Conservation (phyloP, 2,329 filamentous ascomycete species). For the Tolypocladium endophyticum region DNA sequence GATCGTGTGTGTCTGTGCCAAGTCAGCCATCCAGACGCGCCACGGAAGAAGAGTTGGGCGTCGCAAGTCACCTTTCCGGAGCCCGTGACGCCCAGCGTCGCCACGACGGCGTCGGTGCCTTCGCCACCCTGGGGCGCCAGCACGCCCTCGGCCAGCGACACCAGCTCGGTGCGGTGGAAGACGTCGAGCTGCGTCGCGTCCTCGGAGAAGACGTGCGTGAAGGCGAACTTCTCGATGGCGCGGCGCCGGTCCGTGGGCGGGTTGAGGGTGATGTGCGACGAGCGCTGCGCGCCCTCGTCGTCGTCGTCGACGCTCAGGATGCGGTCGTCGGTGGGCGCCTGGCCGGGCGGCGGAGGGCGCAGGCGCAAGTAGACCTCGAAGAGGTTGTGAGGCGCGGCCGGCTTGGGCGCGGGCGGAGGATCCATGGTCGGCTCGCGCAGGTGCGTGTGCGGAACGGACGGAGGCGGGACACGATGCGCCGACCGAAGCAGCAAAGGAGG, state of each 20-base stretch:
- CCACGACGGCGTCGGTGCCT: constrained; percentile 79
- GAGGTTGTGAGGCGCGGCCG: constrained; percentile 38
- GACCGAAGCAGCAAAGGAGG: background rate
- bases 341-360: constrained; percentile 49
- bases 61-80: constrained; percentile 69
- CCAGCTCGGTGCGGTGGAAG: constrained; percentile 69
- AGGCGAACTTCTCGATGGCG: constrained; percentile 86
- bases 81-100: constrained; percentile 87
- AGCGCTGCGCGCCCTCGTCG: constrained; percentile 18
- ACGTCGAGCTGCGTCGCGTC: constrained; percentile 74
- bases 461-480: background rate
- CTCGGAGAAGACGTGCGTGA: constrained; percentile 89
- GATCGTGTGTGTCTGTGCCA: constrained; percentile 77
- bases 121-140: constrained; percentile 62
- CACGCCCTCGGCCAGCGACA: constrained; percentile 70
- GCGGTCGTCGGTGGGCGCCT: constrained; percentile 39
- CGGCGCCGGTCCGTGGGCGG: constrained; percentile 79
- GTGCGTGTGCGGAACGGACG: background rate
- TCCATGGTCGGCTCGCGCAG: constrained; percentile 22
- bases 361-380: constrained; percentile 90
- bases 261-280: constrained; percentile 66
- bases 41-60: background rate
- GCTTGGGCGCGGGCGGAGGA: background rate
- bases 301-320: constrained; percentile 69
- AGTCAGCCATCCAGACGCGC: background rate